These are phyloP conservation scores for Penicillium vulpinum DNA, from an alignment of 2,329 filamentous ascomycete genomes.

Conservation along the genomic window DNA sequence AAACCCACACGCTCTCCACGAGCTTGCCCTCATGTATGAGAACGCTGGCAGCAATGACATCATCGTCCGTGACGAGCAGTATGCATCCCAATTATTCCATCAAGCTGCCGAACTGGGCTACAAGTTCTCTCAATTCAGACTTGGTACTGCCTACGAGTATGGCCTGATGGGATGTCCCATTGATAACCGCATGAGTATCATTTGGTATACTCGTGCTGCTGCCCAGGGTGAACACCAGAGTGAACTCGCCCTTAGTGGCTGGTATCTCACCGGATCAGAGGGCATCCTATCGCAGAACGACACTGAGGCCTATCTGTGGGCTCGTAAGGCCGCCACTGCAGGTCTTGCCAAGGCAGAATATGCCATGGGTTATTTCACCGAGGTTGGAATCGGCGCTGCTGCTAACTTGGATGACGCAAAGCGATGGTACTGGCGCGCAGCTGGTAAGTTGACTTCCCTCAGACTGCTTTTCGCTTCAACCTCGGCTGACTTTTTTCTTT, in stretches of 20 bases:
- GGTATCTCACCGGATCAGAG: slow-evolving; percentile 91
- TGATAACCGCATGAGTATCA: slow-evolving; percentile 80
- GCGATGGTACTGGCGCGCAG: slow-evolving; percentile 96
- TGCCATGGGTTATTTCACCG: slow-evolving; percentile 96
- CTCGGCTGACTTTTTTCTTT: slow-evolving; percentile 8
- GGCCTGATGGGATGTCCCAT: slow-evolving; percentile 79
- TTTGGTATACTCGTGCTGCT: slow-evolving; percentile 90
- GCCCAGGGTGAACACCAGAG: slow-evolving; percentile 92
- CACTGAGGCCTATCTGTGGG: slow-evolving; percentile 96
- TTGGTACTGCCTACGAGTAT: slow-evolving; percentile 88
- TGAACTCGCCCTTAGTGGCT: slow-evolving; percentile 80
- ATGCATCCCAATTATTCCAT: slow-evolving; percentile 77
- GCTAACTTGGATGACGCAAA: slow-evolving; percentile 92
- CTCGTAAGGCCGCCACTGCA: slow-evolving; percentile 83
- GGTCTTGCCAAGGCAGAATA: slow-evolving; percentile 93
- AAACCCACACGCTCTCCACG: slow-evolving; percentile 93
- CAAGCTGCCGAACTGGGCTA: slow-evolving; percentile 87
- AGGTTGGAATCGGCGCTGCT: slow-evolving; percentile 86
- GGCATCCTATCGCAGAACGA: slow-evolving; percentile 89
- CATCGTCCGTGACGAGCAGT: slow-evolving; percentile 76
- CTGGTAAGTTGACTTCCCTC: slow-evolving; percentile 65
- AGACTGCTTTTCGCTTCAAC: not conserved
- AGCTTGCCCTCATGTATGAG: slow-evolving; percentile 68
- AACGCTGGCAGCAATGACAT: slow-evolving; percentile 62
- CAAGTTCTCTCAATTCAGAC: slow-evolving; percentile 89